Conservation (phyloP, 2,329 filamentous ascomycete species). For the Parastagonospora avenae region DNA sequence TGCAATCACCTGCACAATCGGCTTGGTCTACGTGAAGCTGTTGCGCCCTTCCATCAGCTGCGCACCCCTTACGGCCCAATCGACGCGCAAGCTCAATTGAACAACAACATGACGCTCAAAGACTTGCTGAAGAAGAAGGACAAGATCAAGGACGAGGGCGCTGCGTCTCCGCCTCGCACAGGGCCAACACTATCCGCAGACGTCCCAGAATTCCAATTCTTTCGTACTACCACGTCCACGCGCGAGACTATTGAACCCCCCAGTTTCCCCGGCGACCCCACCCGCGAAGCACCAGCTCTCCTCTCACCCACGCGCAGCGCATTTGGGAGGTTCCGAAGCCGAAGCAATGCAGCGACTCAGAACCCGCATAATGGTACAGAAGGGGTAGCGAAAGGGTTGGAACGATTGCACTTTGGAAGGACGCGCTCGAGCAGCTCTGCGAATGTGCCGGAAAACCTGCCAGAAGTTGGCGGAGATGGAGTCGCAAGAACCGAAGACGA, state of each 20-base stretch:
- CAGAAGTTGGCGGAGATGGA: constrained; percentile 66
- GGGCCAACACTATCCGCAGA: constrained; percentile 35
- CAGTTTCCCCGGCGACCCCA: constrained; percentile 52
- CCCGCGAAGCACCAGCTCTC: constrained; percentile 35
- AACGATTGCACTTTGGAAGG: constrained; percentile 69
- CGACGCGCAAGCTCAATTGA: constrained; percentile 14
- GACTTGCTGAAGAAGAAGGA: constrained; percentile 69
- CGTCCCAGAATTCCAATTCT: constrained; percentile 74
- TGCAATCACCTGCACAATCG: constrained; percentile 6
- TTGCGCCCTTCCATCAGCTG: constrained; percentile 9
- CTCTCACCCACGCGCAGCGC: constrained; percentile 33
- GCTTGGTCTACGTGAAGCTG: constrained; percentile 5
- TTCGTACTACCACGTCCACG: constrained; percentile 80
- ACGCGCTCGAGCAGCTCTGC: constrained; percentile 65
- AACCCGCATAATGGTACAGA: constrained; percentile 8
- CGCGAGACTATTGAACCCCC: constrained; percentile 81
- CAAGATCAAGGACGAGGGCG: constrained; percentile 56
- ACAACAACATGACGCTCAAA: constrained; percentile 61
- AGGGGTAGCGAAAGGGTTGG: constrained; percentile 43
- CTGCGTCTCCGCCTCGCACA: constrained; percentile 26
- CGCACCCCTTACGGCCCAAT: constrained; percentile 17
- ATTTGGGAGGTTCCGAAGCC: constrained; percentile 40
- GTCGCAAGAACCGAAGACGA: constrained; percentile 51
- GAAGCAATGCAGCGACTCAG: constrained; percentile 39
- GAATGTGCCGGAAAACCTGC: constrained; percentile 79